These are phyloP conservation scores for Calonectria pteridis DNA, from an alignment of 2,329 filamentous ascomycete genomes.

Conservation along the genomic window DNA sequence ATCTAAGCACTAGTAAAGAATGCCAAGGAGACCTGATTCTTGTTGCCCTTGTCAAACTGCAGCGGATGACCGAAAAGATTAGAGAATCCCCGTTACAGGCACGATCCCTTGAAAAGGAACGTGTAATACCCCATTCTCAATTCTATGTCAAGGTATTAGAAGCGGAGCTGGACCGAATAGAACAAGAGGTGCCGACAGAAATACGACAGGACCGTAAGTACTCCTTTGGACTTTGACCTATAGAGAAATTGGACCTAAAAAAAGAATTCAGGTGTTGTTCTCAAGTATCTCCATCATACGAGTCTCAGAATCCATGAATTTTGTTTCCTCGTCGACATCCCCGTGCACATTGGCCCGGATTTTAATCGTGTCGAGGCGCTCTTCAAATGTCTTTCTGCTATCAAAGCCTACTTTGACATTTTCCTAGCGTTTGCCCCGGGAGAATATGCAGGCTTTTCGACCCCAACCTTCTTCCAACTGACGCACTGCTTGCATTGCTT, in stretches of 20 bases:
- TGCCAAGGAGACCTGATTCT: background rate
- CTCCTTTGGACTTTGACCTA: background rate
- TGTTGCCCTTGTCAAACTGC: background rate
- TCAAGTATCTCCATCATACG: background rate
- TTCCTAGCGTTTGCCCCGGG: background rate
- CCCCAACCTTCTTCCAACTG: conserved; percentile 1
- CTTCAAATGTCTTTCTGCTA: background rate
- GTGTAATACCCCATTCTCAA: background rate
- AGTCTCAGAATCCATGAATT: conserved; percentile 1
- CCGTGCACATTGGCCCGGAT: background rate
- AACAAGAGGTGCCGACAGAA: background rate
- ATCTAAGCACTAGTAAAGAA: background rate
- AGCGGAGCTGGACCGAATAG: background rate
- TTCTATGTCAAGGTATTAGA: background rate
- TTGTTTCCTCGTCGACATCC: background rate
- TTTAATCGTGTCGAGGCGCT: background rate
- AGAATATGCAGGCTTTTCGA: background rate
- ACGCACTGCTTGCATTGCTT: background rate
- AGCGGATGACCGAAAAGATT: background rate
- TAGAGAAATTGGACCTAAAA: background rate
- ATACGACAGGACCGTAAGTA: background rate
- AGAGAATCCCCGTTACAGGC: background rate
- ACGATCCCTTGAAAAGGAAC: too few species aligned
- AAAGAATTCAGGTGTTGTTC: background rate
- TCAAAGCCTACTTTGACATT: conserved; percentile 1